Base-by-base conservation (phyloP, 805 yeast genomes). In the Scheffersomyces spartinae region DNA sequence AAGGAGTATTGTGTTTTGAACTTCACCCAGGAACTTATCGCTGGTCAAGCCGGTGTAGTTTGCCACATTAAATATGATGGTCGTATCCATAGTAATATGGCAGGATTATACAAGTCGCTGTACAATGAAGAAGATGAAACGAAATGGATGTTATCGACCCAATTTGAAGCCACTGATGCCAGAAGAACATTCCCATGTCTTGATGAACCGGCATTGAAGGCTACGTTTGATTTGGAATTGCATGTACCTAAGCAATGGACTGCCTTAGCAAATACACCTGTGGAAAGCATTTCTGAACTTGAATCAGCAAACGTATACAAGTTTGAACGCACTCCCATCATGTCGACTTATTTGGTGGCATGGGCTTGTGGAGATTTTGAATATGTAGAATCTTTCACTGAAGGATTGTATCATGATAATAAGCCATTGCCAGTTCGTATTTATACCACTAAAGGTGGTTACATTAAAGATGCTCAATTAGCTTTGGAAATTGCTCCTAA, bases 1-100 rank as follows among this genome's bases (percentile, higher is more conserved):
- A 61, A 64, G 33, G 94, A 88, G 56, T 66, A 71, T 20, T 71
- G 74, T 24, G 65, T 68, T 24, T 63, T 84, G 45, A 55, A 59
- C 25, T 71, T 86, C 33, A 68, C 59, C 25, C 38, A 47, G n/a
- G 35, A 39, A 12, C 25, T 39, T 57, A 12, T 23, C 33, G 10
- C 45, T 39, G 7, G 62, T 61, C 11, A 25, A 26, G 1, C 25
- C 35, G 7, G 33, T 54, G 12, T 15, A 27, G 4, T 49, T 64
- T 12, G 35, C 41, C n/a, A n/a, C 4, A 39, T 68, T 9, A 32
- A 38, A 3, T 70, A 55, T 39, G 36, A 35, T 12, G 75, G 68
- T 17, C 38, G 36, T n/a, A 56, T 70, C 35, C 68, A 68, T 42
- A 56, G 60, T 12, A 70, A 70, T 36, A 68, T 70, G 74, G 65